Conservation (phyloP, 2,329 filamentous ascomycete species). For the Aspergillus quadrilineatus region DNA sequence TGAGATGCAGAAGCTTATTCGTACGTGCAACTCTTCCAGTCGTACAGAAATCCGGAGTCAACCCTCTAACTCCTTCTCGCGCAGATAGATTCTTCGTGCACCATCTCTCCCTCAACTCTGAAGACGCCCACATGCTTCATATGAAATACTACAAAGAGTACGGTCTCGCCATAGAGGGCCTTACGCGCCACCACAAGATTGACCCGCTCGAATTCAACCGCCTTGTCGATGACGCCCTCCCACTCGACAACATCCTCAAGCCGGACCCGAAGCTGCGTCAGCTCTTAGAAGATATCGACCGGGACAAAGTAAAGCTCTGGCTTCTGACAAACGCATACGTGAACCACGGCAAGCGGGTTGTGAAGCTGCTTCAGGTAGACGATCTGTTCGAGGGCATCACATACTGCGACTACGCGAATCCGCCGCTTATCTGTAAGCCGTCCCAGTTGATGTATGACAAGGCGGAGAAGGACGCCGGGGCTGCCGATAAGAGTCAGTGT, state of each 20-base stretch:
- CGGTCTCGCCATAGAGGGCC: conserved; percentile 92
- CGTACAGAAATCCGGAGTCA: background rate
- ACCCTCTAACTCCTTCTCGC: background rate
- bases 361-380: conserved; percentile 75
- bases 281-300: conserved; percentile 80
- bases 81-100: conserved; percentile 60
- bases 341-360: conserved; percentile 79
- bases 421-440: conserved; percentile 83
- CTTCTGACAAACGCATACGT: conserved; percentile 95
- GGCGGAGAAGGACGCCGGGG: conserved; percentile 81
- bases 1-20: conserved; percentile 81
- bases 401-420: conserved; percentile 80
- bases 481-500: conserved; percentile 67
- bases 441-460: conserved; percentile 78
- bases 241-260: conserved; percentile 79
- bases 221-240: conserved; percentile 91
- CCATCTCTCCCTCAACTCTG: conserved; percentile 70
- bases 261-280: conserved; percentile 72
- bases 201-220: conserved; percentile 92
- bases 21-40: conserved; percentile 32
- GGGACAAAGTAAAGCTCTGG: conserved; percentile 81
- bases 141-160: conserved; percentile 93
- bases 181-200: conserved; percentile 91
- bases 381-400: conserved; percentile 94
- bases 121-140: conserved; percentile 84